Evolutionary conservation across 331 rosid species (phyloP).

Genomic region (Acacia pycnantha): DNA sequence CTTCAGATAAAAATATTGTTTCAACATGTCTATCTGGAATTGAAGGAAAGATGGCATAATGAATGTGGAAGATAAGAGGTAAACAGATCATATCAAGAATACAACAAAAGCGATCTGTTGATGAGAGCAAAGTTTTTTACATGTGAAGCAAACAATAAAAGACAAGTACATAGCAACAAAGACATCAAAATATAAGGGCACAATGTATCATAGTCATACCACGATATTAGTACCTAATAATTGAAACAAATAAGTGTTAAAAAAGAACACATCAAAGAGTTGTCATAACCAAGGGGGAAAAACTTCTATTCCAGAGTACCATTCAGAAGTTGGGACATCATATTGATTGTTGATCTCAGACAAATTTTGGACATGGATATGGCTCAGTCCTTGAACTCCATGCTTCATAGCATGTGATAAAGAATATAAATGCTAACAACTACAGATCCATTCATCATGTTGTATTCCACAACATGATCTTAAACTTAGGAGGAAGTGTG

Average conservation of each 20-base stretch:
- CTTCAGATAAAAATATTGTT: neutral
- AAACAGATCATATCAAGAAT: neutral
- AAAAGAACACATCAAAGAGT: neutral
- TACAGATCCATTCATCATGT: neutral
- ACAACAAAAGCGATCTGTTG: neutral
- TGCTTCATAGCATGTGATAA: neutral
- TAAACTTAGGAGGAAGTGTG: neutral
- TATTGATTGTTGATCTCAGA: neutral
- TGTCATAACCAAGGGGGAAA: neutral
- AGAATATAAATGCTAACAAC: neutral
- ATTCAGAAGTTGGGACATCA: neutral
- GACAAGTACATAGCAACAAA: neutral
- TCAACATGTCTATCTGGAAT: neutral
- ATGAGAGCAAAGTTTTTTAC: neutral
- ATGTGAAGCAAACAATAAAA: neutral
- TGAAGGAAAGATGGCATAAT: neutral
- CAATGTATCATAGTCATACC: neutral
- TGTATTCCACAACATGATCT: neutral
- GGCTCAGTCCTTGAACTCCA: neutral
- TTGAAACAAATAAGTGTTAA: neutral
- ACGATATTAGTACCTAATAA: neutral
- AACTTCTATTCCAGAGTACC: neutral
- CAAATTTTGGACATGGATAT: neutral
- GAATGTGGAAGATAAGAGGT: neutral
- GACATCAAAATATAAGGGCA: neutral